phyloP scores from a whole-genome alignment of 176 grass and related monocot species.

The Avena insularis region DNA sequence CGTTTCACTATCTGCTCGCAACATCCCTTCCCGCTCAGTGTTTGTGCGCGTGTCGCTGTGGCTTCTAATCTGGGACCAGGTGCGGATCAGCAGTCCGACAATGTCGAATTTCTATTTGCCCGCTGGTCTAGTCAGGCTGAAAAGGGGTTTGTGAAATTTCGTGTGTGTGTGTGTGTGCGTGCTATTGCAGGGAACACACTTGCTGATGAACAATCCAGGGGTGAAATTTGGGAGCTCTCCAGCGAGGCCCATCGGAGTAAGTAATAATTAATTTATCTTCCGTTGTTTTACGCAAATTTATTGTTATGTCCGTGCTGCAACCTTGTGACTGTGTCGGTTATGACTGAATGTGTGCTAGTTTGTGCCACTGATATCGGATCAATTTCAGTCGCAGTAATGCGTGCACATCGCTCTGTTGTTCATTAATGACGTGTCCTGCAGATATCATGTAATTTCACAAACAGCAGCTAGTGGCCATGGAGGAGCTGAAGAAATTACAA shows the following conservation, averaged over 20 bases:
- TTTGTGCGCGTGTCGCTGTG: neutral
- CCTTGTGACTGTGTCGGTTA: neutral
- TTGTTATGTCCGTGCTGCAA: neutral
- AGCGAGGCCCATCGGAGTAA: slow-evolving; percentile 41
- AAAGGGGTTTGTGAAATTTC: neutral
- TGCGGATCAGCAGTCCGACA: neutral
- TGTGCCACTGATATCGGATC: neutral
- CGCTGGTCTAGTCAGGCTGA: slow-evolving; percentile 9
- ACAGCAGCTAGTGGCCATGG: slow-evolving; percentile 49
- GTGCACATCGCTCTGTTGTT: neutral
- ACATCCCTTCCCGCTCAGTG: neutral
- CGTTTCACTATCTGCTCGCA: neutral
- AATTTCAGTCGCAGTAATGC: neutral
- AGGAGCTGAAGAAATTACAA: slow-evolving; percentile 55
- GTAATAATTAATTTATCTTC: neutral
- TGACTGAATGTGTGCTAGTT: slow-evolving; percentile 2
- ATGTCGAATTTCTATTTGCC: neutral
- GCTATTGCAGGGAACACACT: slow-evolving; percentile 26
- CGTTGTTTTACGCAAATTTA: neutral
- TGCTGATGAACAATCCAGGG: neutral
- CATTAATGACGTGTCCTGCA: neutral
- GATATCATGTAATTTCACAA: slow-evolving; percentile 66
- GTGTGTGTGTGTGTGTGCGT: neutral
- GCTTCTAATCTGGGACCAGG: slow-evolving; percentile 32
- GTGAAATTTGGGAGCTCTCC: slow-evolving; percentile 44